Conservation (phyloP, 305 asterid species). For the Rubia balearica region DNA sequence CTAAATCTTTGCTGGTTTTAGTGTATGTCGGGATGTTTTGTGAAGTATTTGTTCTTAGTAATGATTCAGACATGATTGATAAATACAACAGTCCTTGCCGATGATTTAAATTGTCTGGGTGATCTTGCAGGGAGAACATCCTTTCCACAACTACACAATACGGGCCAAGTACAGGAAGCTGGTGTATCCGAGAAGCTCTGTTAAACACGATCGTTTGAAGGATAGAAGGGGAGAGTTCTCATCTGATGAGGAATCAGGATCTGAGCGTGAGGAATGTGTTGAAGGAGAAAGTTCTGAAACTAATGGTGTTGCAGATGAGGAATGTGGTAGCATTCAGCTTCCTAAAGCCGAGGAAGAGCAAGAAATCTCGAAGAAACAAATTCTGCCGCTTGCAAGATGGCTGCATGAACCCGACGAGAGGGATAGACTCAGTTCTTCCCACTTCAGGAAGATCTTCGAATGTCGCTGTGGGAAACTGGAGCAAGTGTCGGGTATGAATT, state of each 20-base stretch:
- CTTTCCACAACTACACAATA: constrained; percentile 86
- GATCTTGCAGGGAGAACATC: constrained; percentile 77
- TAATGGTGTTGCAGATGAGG: constrained; percentile 34
- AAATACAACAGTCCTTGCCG: not conserved
- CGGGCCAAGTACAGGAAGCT: constrained; percentile 69
- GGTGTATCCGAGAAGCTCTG: constrained; percentile 23
- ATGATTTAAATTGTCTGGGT: constrained; percentile 14
- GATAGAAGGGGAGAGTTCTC: constrained; percentile 21
- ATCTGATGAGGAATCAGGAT: constrained; percentile 26
- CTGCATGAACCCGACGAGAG: constrained; percentile 68
- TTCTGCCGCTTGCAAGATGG: constrained; percentile 62
- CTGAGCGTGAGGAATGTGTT: constrained; percentile 43
- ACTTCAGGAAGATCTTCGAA: constrained; percentile 72
- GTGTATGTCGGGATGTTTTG: not conserved
- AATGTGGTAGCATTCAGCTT: constrained; percentile 38
- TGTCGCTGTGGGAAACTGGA: constrained; percentile 74
- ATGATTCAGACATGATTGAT: not conserved
- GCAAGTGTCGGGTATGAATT: constrained; percentile 48
- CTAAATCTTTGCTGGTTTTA: not conserved
- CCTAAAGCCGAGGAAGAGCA: constrained; percentile 25
- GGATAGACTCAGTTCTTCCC: constrained; percentile 68
- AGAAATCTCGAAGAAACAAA: constrained; percentile 29
- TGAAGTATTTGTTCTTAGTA: not conserved
- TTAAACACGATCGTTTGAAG: constrained; percentile 20
- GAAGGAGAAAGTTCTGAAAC: constrained; percentile 31